phyloP scores from a whole-genome alignment of 805 yeast species.

The Candida boidinii region DNA sequence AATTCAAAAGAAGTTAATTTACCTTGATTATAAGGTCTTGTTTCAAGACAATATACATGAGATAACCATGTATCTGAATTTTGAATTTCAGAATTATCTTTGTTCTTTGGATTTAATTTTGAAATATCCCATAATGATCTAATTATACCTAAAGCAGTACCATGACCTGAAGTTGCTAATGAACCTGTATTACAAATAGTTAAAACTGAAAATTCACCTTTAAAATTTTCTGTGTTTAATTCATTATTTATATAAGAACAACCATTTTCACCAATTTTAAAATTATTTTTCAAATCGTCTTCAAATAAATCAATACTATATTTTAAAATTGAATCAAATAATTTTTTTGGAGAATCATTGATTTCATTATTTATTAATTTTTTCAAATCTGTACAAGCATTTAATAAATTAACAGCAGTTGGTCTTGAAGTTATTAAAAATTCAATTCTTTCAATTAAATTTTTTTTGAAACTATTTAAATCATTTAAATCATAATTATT shows the following conservation, averaged over 20 bases:
- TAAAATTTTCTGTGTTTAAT: constrained; percentile 37
- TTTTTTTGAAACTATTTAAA: constrained; percentile 23
- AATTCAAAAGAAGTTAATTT: constrained; percentile 87
- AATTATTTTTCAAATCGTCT: constrained; percentile 74
- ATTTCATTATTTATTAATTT: constrained; percentile 10
- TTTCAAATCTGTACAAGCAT: constrained; percentile 55
- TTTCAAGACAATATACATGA: constrained; percentile 82
- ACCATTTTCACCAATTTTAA: constrained; percentile 74
- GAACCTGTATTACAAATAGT: constrained; percentile 97
- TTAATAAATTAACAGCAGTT: constrained; percentile 87
- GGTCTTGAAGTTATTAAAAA: constrained; percentile 76
- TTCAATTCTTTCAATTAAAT: constrained; percentile 43
- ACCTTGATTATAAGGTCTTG: constrained; percentile 96
- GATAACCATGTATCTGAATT: constrained; percentile 38
- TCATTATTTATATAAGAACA: constrained; percentile 49
- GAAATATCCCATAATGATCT: constrained; percentile 55
- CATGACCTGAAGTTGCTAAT: constrained; percentile 94
- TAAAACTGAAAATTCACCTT: constrained; percentile 68
- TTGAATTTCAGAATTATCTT: no score
- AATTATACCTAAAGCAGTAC: constrained; percentile 91
- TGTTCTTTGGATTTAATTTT: constrained; percentile 9
- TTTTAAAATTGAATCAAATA: constrained; percentile 26
- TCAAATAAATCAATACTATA: constrained; percentile 53
- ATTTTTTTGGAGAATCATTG: constrained; percentile 11
- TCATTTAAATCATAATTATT: constrained; percentile 15